A percentile compares a stretch with the other conserved stretches of the same genome.
phyloP scores from a whole-genome alignment of 2,329 filamentous ascomycete genomes.

The Aotearoamyces nothofagi region DNA sequence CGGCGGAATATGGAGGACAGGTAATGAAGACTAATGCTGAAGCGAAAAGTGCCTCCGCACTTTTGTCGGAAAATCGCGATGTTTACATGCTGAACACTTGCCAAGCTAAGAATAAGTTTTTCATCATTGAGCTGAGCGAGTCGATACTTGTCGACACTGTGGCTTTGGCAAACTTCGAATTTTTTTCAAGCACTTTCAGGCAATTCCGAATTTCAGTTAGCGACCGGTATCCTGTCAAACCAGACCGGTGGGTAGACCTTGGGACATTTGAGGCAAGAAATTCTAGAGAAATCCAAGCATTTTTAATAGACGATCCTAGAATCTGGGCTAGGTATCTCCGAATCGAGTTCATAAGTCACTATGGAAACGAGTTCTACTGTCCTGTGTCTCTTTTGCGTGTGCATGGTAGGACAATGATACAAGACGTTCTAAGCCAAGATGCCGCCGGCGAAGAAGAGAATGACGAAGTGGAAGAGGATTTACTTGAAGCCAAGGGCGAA shows the following conservation, averaged over 20 bases:
- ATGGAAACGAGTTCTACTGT: slow-evolving; percentile 93
- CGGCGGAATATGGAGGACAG: slow-evolving; percentile 90
- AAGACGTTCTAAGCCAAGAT: slow-evolving; percentile 78
- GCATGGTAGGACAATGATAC: slow-evolving; percentile 86
- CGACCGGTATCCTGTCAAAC: slow-evolving; percentile 84
- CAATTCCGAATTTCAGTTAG: slow-evolving; percentile 85
- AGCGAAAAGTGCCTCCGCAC: slow-evolving; percentile 74
- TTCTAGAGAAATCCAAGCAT: slow-evolving; percentile 84
- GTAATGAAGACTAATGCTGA: slow-evolving; percentile 79
- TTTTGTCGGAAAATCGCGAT: slow-evolving; percentile 94
- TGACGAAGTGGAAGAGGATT: slow-evolving; percentile 24
- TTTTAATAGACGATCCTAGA: slow-evolving; percentile 81
- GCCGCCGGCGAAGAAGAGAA: slow-evolving; percentile 47
- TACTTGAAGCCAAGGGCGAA: slow-evolving; percentile 9
- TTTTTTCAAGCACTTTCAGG: slow-evolving; percentile 94
- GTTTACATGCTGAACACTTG: slow-evolving; percentile 97
- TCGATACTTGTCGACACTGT: slow-evolving; percentile 70
- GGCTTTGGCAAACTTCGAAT: slow-evolving; percentile 96
- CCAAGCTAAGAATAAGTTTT: slow-evolving; percentile 72
- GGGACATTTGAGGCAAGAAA: slow-evolving; percentile 87
- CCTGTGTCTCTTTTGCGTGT: slow-evolving; percentile 81
- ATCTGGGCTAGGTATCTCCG: slow-evolving; percentile 92
- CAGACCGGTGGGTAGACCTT: slow-evolving; percentile 79
- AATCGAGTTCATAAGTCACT: slow-evolving; percentile 85
- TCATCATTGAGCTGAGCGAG: slow-evolving; percentile 88